phyloP scores from a whole-genome alignment of 768 basidiomycete species.

The Mycena rebaudengoi region DNA sequence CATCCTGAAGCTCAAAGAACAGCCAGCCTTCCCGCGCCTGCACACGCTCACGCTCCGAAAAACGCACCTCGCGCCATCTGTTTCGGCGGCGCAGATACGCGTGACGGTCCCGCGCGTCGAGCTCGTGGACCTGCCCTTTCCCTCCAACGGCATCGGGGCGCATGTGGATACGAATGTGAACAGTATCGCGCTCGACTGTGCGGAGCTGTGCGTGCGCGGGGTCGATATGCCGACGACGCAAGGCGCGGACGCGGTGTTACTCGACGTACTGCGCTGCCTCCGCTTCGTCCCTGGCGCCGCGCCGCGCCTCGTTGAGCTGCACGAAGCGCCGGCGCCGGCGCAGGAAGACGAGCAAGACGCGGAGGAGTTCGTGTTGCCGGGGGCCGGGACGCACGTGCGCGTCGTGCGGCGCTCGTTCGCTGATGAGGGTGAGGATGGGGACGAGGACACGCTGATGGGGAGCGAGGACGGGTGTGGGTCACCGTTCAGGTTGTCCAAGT shows the following conservation, averaged over 20 bases:
- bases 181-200: background rate
- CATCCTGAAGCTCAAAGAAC: background rate
- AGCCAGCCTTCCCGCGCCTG: background rate
- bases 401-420: constrained; percentile 8
- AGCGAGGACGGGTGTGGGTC: background rate
- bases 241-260: background rate
- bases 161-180: no score
- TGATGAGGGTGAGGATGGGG: constrained; percentile 15
- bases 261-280: no score
- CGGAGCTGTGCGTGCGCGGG: constrained; percentile 4
- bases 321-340: background rate
- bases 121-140: constrained; percentile 4
- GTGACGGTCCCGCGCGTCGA: constrained; percentile 13
- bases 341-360: constrained; percentile 22
- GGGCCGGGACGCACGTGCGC: constrained; percentile 22
- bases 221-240: background rate
- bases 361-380: constrained; percentile 23
- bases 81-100: background rate
- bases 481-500: no score
- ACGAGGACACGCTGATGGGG: constrained; percentile 21
- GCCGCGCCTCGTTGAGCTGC: background rate
- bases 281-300: no score
- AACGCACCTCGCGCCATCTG: background rate
- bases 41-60: constrained; percentile 2
- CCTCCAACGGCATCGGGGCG: no score